Evolutionary conservation across 352 stramenopile genomes (phyloP).

Genomic region (Thalassiosira exigua): DNA sequence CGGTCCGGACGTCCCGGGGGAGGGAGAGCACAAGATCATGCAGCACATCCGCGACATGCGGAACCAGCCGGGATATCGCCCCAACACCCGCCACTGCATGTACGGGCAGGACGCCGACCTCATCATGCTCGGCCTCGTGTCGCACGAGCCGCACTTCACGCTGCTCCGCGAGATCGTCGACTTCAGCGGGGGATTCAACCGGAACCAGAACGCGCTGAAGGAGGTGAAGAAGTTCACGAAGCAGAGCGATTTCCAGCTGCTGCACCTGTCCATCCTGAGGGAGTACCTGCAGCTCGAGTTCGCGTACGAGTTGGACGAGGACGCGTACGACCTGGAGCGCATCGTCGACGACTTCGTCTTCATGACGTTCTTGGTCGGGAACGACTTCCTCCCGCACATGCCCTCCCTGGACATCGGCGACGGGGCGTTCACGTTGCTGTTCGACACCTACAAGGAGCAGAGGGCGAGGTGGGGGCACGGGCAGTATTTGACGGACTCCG

Average conservation of each 20-base stretch:
- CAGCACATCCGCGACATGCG: constrained; percentile 94
- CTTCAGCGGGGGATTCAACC: constrained; percentile 85
- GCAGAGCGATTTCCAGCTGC: constrained; percentile 96
- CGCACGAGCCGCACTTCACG: constrained; percentile 97
- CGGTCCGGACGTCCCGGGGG: constrained; percentile 94
- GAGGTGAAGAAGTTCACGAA: constrained; percentile 91
- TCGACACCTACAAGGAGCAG: constrained; percentile 91
- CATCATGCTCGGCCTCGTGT: constrained; percentile 98
- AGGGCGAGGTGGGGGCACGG: constrained; percentile 87
- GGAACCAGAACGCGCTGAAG: constrained; percentile 86
- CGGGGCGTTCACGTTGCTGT: constrained; percentile 95
- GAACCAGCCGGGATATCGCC: constrained; percentile 91
- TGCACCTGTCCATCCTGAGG: constrained; percentile 95
- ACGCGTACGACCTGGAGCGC: constrained; percentile 89
- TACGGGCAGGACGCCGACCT: constrained; percentile 99
- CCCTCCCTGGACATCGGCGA: constrained; percentile 98
- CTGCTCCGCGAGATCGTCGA: constrained; percentile 95
- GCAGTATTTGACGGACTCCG: constrained; percentile 95
- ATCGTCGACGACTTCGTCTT: constrained; percentile 99
- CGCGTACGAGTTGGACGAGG: constrained; percentile 59
- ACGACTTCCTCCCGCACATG: constrained; percentile 99
- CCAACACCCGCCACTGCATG: constrained; percentile 98
- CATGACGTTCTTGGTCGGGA: constrained; percentile 98
- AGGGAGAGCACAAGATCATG: constrained; percentile 98
- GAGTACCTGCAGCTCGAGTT: constrained; percentile 99